Evolutionary conservation across 2,329 filamentous ascomycete species (phyloP).

Genomic region (Myriosclerotinia duriaeana): DNA sequence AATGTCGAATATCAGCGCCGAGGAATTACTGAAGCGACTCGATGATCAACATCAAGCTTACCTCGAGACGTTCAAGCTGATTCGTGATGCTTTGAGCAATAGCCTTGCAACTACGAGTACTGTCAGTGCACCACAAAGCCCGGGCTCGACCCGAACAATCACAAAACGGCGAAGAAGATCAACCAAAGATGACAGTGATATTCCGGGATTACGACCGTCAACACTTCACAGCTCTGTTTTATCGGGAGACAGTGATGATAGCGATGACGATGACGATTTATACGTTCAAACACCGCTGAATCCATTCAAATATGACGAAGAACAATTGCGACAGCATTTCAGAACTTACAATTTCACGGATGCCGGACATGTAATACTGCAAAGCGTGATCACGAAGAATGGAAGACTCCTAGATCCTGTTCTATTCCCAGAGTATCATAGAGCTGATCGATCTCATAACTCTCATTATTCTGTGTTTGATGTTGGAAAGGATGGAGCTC

Average conservation of each 20-base stretch:
- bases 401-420: conserved; percentile 30
- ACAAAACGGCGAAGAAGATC: conserved; percentile 16
- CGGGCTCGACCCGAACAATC: conserved; percentile 9
- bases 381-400: conserved; percentile 33
- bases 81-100: conserved; percentile 35
- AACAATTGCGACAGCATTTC: conserved; percentile 48
- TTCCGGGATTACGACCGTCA: conserved; percentile 4
- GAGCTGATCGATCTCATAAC: conserved; percentile 32
- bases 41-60: conserved; percentile 36
- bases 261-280: conserved; percentile 43
- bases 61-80: conserved; percentile 32
- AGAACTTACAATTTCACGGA: conserved; percentile 46
- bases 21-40: conserved; percentile 34
- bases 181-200: conserved; percentile 9
- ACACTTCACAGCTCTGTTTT: conserved; percentile 31
- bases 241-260: conserved; percentile 41
- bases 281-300: conserved; percentile 46
- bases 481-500: conserved; percentile 35
- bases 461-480: conserved; percentile 38
- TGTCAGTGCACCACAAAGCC: conserved; percentile 10
- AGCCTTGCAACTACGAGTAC: neutral
- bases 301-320: conserved; percentile 44
- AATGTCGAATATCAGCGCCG: conserved; percentile 24
- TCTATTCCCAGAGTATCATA: conserved; percentile 31
- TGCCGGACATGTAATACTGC: conserved; percentile 44